Evolutionary conservation across 2,329 filamentous ascomycete genomes (phyloP), one percentile per base, ranked within the genome.

Genomic region (Cladobotryum mycophilum): DNA sequence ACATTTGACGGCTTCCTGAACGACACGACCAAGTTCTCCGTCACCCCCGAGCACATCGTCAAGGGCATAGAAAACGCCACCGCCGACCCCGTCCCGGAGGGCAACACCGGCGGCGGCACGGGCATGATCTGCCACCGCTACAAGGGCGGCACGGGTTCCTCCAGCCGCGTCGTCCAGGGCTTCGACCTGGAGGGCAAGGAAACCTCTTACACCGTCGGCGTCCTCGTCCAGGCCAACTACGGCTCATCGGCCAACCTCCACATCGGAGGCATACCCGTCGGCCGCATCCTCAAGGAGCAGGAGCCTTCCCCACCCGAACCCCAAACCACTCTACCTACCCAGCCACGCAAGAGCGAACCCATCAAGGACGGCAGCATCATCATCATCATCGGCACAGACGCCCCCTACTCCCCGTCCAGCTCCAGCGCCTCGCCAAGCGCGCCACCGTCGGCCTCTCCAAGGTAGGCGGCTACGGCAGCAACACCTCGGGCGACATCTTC

Each of bases 61-160:
- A 61, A 69, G 3, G 78, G 80, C 1, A 78, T 86, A 47, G 69
- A 74, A 33, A 69, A 62, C 7, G 81, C 78, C 0, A 69, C 67
- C 2, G 67, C 70, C 8, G 78, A 73, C 2, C 65, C 69, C 1
- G 81, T 86, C 1, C 65, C 67, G 2, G 83, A 87, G 64, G 84
- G 84, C 0, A 81, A 80, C 56, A 76, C 75, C 2, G 84, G 84
- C 3, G 84, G 84, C 15, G 84, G 84, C n/a, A 82, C 82, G 0
- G 82, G 82, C 13, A 85, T 86, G 81, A 73, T 81, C 36, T 84
- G 80, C 59, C 80, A 85, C 58, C 76, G 75, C 55, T 84, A 81
- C 69, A 85, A 86, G 61, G 84, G 81, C 35, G 83, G 84, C 0
- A 87, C 83, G 0, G 83, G 83, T 1, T 82, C 76, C 1, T 77